Evolutionary conservation across 306 rosid species (phyloP).

Genomic region (Cyclanthera cordifolia): DNA sequence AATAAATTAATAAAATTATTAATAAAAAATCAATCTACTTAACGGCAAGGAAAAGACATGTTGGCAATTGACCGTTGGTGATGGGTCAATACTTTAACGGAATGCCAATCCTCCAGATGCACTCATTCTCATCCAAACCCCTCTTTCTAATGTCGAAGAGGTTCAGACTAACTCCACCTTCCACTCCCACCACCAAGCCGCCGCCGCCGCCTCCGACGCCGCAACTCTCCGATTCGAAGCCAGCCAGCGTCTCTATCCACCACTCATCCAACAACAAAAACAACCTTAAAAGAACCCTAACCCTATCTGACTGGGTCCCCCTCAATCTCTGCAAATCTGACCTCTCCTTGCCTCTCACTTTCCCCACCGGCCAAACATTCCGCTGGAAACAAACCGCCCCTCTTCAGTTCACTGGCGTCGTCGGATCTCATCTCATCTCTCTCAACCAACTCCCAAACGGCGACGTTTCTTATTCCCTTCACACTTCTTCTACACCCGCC

Average conservation of each 20-base stretch:
- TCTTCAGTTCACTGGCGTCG: constrained; percentile 59
- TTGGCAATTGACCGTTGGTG: not conserved
- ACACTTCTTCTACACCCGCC: constrained; percentile 20
- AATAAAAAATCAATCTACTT: no score
- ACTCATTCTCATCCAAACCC: not conserved
- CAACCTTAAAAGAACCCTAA: constrained; percentile 18
- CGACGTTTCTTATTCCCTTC: constrained; percentile 57
- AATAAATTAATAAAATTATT: no score
- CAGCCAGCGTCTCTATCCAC: constrained; percentile 11
- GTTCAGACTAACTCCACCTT: constrained; percentile 17
- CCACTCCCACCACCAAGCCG: constrained; percentile 16
- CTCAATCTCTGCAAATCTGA: constrained; percentile 45
- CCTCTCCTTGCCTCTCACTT: constrained; percentile 74
- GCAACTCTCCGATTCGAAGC: constrained; percentile 20
- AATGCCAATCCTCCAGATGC: not conserved
- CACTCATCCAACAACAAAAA: constrained; percentile 9
- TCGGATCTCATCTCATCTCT: constrained; percentile 60
- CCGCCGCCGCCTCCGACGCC: constrained; percentile 38
- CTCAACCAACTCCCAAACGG: constrained; percentile 57
- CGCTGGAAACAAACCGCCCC: constrained; percentile 72
- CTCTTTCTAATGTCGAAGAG: constrained; percentile 32
- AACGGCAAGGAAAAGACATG: no score
- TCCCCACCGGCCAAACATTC: constrained; percentile 98
- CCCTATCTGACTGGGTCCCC: constrained; percentile 34
- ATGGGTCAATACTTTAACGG: not conserved